Evolutionary conservation across 352 stramenopile species (phyloP), one percentile per base, ranked within the genome.

Genomic region (Peronospora farinosa): DNA sequence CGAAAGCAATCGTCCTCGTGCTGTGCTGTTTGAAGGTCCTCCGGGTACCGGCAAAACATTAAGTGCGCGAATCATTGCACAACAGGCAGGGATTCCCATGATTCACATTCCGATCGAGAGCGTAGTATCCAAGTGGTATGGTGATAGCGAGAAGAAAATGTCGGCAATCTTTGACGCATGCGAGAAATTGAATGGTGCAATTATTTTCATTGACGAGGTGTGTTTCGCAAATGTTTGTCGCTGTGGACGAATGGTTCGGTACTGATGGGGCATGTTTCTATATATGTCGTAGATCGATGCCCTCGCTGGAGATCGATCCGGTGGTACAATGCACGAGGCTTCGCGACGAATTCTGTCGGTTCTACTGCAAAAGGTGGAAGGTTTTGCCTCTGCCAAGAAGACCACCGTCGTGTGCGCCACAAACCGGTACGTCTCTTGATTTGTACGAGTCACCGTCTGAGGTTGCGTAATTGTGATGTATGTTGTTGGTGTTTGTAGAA

Each of bases 151-250:
- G 58, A 96, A 96, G 66, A 93, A 95, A 43, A 89, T 98, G 70
- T 89, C 81, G 40, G 64, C 82, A n/a, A 97, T 98, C 39, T 96
- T 98, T 62, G 89, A 97, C 40, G 81, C 86, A 0, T 96, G 87
- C 54, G 84, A 97, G 50, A 89, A 96, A 58, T 65, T 97, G 17
- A 80, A 92, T 38, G 86, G 83, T 8, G 83, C 84, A 13, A 96
- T 97, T 59, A 95, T 97, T 57, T 97, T 97, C 47, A 96, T 97
- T 59, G 92, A 97, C 51, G 92, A 97, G 66, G 80, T 93, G 35
- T 7, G 47, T 40, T 30, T 43, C 16, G 28, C 27, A 32, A n/a
- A 32, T 38, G n/a, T 36, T 44, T 33, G 3, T 12, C 1, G 30
- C 15, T 25, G 25, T 45, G 11, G 3, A 19, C 11, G 33, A 12